A percentile compares a stretch with the other conserved stretches of the same genome.
Evolutionary conservation across 306 rosid species (phyloP).

Genomic region (Carpinus fangiana): DNA sequence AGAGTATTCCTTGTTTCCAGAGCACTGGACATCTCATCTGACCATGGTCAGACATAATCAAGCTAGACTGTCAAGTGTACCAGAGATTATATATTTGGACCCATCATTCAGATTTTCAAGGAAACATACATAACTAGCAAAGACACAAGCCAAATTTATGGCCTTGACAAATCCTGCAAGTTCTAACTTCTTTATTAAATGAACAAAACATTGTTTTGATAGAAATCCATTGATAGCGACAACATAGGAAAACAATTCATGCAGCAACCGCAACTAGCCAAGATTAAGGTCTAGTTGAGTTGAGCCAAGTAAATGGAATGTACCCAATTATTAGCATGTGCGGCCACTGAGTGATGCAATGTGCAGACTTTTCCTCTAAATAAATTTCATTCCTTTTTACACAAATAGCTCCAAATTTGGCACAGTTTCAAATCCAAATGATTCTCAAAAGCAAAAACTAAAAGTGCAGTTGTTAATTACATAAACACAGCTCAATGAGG

Average conservation of each 20-base stretch:
- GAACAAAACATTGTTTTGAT: background rate
- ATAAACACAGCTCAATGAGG: too few species aligned
- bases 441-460: background rate
- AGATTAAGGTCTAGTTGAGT: background rate
- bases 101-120: background rate
- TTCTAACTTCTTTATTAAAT: background rate
- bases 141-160: background rate
- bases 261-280: background rate
- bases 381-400: too few species aligned
- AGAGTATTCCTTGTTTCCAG: background rate
- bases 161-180: background rate
- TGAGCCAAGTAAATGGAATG: too few species aligned
- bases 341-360: too few species aligned
- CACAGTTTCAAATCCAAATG: background rate
- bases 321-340: too few species aligned
- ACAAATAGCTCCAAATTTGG: background rate
- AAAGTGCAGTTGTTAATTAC: background rate
- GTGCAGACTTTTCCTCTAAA: too few species aligned
- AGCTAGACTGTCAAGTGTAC: background rate
- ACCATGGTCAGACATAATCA: background rate
- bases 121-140: background rate
- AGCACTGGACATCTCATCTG: background rate
- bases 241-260: background rate
- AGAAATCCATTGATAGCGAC: background rate
- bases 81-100: background rate